Evolutionary conservation across 2,329 filamentous ascomycete species (phyloP).

Genomic region (Blumeria graminis): DNA sequence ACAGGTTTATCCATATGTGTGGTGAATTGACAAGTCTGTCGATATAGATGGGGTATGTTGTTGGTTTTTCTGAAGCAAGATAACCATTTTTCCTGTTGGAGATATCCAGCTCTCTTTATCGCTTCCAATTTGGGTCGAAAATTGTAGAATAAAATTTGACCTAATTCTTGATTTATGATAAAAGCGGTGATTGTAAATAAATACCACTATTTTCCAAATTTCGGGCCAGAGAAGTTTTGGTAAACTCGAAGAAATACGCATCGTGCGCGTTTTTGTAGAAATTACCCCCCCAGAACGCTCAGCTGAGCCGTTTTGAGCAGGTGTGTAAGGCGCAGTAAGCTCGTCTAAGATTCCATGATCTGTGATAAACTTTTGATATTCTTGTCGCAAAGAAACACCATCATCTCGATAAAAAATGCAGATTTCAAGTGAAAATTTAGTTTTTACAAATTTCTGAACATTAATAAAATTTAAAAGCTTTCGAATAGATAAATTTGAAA

Average conservation of each 20-base stretch:
- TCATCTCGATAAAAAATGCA: neutral
- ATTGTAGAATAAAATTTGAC: too few relatives aligned
- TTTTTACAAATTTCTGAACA: neutral
- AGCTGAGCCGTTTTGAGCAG: neutral
- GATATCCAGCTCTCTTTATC: neutral
- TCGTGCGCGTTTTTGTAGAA: too few relatives aligned
- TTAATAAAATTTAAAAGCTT: neutral
- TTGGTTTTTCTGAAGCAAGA: neutral
- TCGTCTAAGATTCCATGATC: neutral
- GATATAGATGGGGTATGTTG: neutral
- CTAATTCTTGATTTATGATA: too few relatives aligned
- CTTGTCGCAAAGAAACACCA: neutral
- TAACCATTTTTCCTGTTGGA: neutral
- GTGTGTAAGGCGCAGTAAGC: neutral
- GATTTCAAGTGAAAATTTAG: neutral
- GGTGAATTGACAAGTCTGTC: neutral
- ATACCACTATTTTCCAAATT: too few relatives aligned
- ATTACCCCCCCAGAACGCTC: neutral
- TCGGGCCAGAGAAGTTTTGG: too few relatives aligned
- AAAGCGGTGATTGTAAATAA: too few relatives aligned
- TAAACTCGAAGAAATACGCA: too few relatives aligned
- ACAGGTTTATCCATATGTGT: neutral
- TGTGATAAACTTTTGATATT: neutral
- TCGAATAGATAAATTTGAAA: neutral
- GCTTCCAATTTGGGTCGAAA: too few relatives aligned